Base-by-base conservation (phyloP, 2,329 filamentous ascomycete genomes). In the Ilyonectria mors-panacis region DNA sequence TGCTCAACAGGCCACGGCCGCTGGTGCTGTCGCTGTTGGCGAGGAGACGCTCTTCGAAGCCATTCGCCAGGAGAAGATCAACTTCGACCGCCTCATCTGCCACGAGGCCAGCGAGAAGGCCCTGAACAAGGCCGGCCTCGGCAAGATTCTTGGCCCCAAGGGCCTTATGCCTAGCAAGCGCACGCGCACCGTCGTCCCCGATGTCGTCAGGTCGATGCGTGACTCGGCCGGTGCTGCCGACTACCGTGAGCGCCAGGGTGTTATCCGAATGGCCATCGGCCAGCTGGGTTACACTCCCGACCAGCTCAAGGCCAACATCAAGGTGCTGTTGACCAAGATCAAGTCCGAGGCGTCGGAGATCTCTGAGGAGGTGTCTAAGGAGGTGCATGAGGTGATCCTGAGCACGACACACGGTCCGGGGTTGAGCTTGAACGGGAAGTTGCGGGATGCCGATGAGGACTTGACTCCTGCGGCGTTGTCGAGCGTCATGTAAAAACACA, bases 141-240 rank as follows among this genome's bases (percentile, higher is more conserved):
- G 93, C 70, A 88, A 92, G 71, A 87, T 97, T 48, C 85, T 99
- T 21, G 96, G 96, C 76, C 96, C 97, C 51, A 91, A 89, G 81
- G 95, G 95, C 3, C 82, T 99, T 77, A 98, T 99, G 96, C 96
- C 96, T 6, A 97, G 89, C 79, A 84, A 88, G 67, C 97, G 97
- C 86, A 90, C 90, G 69, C 94, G 94, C 71, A 98, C 96, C 0
- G 93, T 99, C 63, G 94, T 97, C 26, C 92, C 88, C 77, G 92
- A 97, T 78, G 88, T 97, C 17, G 87, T 87, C 60, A 81, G 85
- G n/a, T 87, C 91, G 37, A 93, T 99, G 76, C 89, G 88, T 75
- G 93, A 95, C 72, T 90, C 97, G 81, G 90, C 94, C 15, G 94
- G 95, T 68, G 94, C 91, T 60, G 93, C 91, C 59, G 91, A 95